Conservation (phyloP, 495 filamentous ascomycete genomes). For the Pseudotulostoma volvatum region DNA sequence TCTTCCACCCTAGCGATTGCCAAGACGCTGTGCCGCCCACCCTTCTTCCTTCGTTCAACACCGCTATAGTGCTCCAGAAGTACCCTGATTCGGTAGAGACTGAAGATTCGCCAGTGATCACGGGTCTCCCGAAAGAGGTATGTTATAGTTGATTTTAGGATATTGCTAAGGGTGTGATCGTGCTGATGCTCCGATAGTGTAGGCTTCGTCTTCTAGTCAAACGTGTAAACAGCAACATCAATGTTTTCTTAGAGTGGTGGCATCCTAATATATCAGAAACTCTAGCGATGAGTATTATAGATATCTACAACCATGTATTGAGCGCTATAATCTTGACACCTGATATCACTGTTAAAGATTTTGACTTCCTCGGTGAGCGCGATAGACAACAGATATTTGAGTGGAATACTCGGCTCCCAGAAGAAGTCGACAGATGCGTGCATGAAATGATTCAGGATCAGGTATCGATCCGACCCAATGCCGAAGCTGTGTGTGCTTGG, state of each 20-base stretch:
- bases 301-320: slow-evolving; percentile 14
- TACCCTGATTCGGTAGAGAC: slow-evolving; percentile 11
- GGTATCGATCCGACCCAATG: slow-evolving; percentile 19
- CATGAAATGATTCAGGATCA: slow-evolving; percentile 35
- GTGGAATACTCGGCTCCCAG: slow-evolving; percentile 19
- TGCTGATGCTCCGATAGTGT: too few species aligned
- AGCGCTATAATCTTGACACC: background rate
- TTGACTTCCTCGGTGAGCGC: slow-evolving; percentile 22
- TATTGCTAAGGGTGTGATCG: background rate
- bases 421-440: slow-evolving; percentile 29
- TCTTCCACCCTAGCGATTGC: too few species aligned
- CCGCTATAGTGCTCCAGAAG: slow-evolving; percentile 24
- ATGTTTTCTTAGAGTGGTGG: slow-evolving; percentile 31
- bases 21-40: too few species aligned
- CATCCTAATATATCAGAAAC: slow-evolving; percentile 27
- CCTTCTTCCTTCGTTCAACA: too few species aligned
- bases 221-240: slow-evolving; percentile 22
- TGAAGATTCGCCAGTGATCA: slow-evolving; percentile 11
- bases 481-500: slow-evolving; percentile 37
- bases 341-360: slow-evolving; percentile 9
- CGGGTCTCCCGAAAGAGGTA: slow-evolving; percentile 22
- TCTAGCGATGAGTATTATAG: slow-evolving; percentile 27
- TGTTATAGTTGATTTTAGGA: slow-evolving; percentile 1
- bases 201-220: slow-evolving; percentile 32
- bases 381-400: slow-evolving; percentile 27